Base-by-base conservation (phyloP, 202 grass and related monocot species). In the Musa balbisiana region DNA sequence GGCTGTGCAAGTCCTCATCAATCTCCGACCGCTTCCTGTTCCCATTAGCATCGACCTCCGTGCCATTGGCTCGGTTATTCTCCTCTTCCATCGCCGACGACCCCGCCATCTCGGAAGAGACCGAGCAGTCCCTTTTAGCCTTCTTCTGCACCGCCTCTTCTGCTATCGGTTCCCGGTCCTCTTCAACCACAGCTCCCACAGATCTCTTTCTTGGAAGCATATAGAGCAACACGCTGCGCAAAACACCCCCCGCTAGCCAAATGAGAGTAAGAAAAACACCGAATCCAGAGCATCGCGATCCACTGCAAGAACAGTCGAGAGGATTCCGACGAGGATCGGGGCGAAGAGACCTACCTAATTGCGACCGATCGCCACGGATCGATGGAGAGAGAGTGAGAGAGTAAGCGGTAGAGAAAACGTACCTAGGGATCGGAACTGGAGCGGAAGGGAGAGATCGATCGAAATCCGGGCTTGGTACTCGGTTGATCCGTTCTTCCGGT, bases 1-100 rank as follows among this genome's bases (percentile, higher is more conserved):
- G 82, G 20, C 90, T 91, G 78, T 91, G 93, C 24, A 97, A 81
- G 76, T 97, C 90, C 77, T 97, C 93, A 15, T 97, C 93, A 65
- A 94, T 92, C 82, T 92, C 90, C 14, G 74, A 15, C 8, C 49
- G n/a, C 19, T 24, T 80, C 21, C 43, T 43, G 33, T 43, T 80
- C 58, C 68, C 68, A 0, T 23, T 56, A 9, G 22, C 22, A 12
- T 72, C 78, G 62, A 67, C 69, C 20, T 83, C 68, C 87, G 87
- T 85, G 9, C 58, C 51, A n/a, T 54, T 77, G 43, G 74, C 4
- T 9, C 14, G 19, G 2, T 66, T 0, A 26, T 73, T 25, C 0
- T 16, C 11, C 8, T 52, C 17, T 10, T 83, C 74, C 74, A 64
- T 60, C 74, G 12, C 20, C 60, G 60, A 60, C 8, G 52, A 17